Percentiles rank a stretch among this genome's conserved stretches.
phyloP scores from a whole-genome alignment of 2,329 filamentous ascomycete genomes.

The Colletotrichum salicis region DNA sequence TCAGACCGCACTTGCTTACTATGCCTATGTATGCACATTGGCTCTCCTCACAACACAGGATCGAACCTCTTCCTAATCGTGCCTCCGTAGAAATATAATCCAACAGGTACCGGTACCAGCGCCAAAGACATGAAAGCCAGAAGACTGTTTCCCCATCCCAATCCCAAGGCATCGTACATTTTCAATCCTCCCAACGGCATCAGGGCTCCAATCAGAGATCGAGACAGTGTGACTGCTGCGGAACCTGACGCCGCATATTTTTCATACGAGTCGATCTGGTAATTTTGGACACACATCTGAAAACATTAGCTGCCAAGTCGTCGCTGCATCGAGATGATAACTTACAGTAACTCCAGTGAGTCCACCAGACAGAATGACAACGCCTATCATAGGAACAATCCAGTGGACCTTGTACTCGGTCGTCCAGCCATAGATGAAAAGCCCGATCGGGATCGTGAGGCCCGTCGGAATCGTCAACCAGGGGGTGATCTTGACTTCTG shows the following conservation, averaged over 20 bases:
- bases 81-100: not conserved
- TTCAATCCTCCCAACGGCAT: constrained; percentile 45
- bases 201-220: constrained; percentile 45
- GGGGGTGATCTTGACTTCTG: not conserved
- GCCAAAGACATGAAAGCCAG: constrained; percentile 47
- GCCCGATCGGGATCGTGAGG: constrained; percentile 48
- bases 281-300: constrained; percentile 60
- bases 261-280: constrained; percentile 63
- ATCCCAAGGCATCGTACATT: constrained; percentile 46
- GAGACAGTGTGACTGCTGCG: constrained; percentile 44
- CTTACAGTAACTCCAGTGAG: constrained; percentile 51
- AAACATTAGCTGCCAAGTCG: constrained; percentile 39
- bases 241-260: constrained; percentile 46
- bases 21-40: no score
- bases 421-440: constrained; percentile 42
- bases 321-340: not conserved
- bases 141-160: constrained; percentile 51
- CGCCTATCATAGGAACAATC: constrained; percentile 65
- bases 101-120: constrained; percentile 41
- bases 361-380: constrained; percentile 47
- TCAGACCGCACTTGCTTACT: no score
- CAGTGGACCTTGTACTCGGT: constrained; percentile 64
- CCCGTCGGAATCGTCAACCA: constrained; percentile 48
- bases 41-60: not conserved
- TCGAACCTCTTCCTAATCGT: not conserved